Percentiles rank a stretch among this genome's conserved stretches.
Conservation (phyloP, 208 protist species). For the Trypanosoma platydactyli region DNA sequence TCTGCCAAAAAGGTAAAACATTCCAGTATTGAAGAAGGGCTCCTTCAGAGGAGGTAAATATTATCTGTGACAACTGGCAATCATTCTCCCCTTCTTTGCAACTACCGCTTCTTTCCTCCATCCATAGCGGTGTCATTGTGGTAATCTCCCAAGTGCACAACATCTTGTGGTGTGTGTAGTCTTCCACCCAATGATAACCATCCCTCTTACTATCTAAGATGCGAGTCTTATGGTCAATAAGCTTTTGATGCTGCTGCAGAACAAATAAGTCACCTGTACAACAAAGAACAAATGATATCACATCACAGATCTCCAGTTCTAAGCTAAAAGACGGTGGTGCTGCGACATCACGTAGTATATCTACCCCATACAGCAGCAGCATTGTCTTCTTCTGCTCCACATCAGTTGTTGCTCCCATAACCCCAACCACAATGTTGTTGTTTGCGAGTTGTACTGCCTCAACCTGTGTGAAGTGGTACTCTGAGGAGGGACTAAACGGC, state of each 20-base stretch:
- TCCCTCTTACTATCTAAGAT: neutral
- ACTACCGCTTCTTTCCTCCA: neutral
- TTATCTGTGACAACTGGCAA: neutral
- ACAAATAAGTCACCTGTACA: conserved; percentile 51
- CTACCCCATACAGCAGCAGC: conserved; percentile 63
- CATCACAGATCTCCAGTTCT: conserved; percentile 49
- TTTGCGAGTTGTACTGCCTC: conserved; percentile 26
- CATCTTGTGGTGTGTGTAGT: neutral
- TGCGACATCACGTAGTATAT: conserved; percentile 42
- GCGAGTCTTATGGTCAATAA: conserved; percentile 23
- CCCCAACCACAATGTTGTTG: conserved; percentile 45
- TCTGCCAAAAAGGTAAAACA: neutral
- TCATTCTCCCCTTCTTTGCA: neutral
- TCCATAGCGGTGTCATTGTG: conserved; percentile 15
- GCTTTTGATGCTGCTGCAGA: conserved; percentile 26
- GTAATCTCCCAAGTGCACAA: conserved; percentile 8
- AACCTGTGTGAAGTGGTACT: conserved; percentile 4
- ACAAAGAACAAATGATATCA: conserved; percentile 55
- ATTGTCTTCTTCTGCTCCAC: conserved; percentile 9
- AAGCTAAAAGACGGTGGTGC: conserved; percentile 32
- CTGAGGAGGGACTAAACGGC: conserved; percentile 1
- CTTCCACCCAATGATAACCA: conserved; percentile 6
- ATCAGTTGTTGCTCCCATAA: conserved; percentile 7
- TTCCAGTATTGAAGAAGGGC: conserved; percentile 13
- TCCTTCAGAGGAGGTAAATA: conserved; percentile 22